Evolutionary conservation across 2,329 filamentous ascomycete species (phyloP), one percentile per base, ranked within the genome.

Genomic region (Ophiocordyceps unilateralis): DNA sequence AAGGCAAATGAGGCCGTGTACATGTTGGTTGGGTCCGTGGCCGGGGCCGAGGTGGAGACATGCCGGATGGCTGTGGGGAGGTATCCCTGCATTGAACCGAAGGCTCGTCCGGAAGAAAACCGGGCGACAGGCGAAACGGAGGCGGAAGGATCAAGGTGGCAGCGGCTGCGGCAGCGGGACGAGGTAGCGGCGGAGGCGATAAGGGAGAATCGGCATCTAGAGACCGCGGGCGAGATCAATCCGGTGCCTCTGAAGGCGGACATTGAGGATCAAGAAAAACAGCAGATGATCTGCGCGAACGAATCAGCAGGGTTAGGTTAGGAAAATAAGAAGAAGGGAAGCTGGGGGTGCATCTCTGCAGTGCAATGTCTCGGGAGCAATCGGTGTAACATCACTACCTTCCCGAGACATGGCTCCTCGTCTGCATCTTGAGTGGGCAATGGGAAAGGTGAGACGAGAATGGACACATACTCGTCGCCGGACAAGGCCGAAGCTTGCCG

Each of bases 1-100:
- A 89, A 87, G 58, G 83, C 83, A 53, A 79, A 83, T 0, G 82
- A 85, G 12, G 83, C 76, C 9, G 83, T 88, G 57, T 88, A 82
- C 65, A 69, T 69, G 19, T 59, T 58, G 46, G 53, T 47, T 17
- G 48, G 50, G 17, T 53, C 52, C 10, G 42, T 45, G 12, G 43
- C 44, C 22, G 47, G 38, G 17, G 45, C 43, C 20, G 47, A 46
- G 2, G 48, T 51, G 11, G 48, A 51, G 0, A 42, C 42, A 23
- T 42, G 46, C 39, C 48, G 44, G 23, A 19, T 28, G 38, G 38
- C 21, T 19, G 32, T n/a, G 19, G 40, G 26, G 26, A 38, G 38
- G 6, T 12, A 10, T 23, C 12, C 23, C 15, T 19, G 22, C 11
- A 11, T 39, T 19, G 32, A 3, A 8, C 6, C 9, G 9, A 17